Evolutionary conservation across 2,329 filamentous ascomycete genomes (phyloP), one percentile per base, ranked within the genome.

Genomic region (Aspergillus sp.): DNA sequence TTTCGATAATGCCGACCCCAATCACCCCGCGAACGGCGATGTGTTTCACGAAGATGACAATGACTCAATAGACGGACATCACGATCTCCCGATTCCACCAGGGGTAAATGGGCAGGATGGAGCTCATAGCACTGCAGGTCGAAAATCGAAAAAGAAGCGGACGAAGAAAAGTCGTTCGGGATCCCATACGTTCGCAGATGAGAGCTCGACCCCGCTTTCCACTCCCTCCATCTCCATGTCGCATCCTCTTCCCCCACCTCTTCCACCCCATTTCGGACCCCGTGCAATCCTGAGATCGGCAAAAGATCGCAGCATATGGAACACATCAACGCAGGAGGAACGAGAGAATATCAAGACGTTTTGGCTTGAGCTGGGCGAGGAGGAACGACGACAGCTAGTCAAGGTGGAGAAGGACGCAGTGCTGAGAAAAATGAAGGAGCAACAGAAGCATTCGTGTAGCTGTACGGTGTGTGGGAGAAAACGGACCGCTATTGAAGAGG

Each of bases 371-470:
- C 71, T 98, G 35, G 89, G 88, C 54, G 93, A 98, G 66, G 88
- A 95, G 32, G 90, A 97, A 65, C 87, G 93, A 57, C 93, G 95
- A 65, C 93, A 88, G 11, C 75, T 98, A 37, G 90, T 98, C 61
- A 96, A 96, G 69, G 91, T 98, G 28, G 93, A 98, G 70, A 98
- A 98, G 71, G 91, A 98, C 68, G 91, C 93, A 6, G 93, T 98
- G 0, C 73, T 98, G 44, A 90, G 88, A 62, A 98, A 98, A 75
- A 98, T 98, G 93, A 98, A 98, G 76, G 93, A 98, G 68, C 93
- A 98, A 68, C 93, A 98, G 68, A 97, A 97, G 69, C 90, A 97
- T 66, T 97, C 91, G 2, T 98, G 93, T 74, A 96, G 90, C 66
- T 98, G 93, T 69, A 94, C 90, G 5, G 91, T 98, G 33, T 98